Evolutionary conservation across 305 asterid species (phyloP).

Genomic region (Fraxinus paxiana): DNA sequence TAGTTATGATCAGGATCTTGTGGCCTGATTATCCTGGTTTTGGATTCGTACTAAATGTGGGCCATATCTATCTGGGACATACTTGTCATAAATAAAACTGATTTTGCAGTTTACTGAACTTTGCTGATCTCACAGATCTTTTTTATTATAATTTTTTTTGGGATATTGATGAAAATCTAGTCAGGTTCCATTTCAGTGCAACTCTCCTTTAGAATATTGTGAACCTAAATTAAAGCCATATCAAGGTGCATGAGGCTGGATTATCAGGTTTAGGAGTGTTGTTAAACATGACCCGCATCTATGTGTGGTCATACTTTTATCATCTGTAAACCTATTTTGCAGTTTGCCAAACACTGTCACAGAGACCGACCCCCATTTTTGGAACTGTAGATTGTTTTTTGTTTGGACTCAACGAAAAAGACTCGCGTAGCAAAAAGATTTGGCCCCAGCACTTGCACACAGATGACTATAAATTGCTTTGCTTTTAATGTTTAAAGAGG

Average conservation of each 20-base stretch:
- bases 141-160: not conserved
- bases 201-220: not conserved
- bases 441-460: not conserved
- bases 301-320: not conserved
- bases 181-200: not conserved
- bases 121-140: not conserved
- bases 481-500: not conserved
- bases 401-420: not conserved
- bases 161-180: not conserved
- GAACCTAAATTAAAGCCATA: not conserved
- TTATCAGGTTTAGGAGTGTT: not conserved
- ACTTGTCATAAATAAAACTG: not conserved
- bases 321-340: not conserved
- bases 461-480: not conserved
- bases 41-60: not conserved
- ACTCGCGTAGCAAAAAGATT: not conserved
- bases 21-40: not conserved
- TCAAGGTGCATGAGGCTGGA: not conserved
- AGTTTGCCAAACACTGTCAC: not conserved
- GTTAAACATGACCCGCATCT: not conserved
- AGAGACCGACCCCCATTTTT: not conserved
- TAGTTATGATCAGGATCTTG: not conserved
- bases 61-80: not conserved
- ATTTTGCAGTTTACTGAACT: not conserved
- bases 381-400: not conserved